A percentile compares a stretch with the other conserved stretches of the same genome.
phyloP scores from a whole-genome alignment of 129 eudicot species.

The Sambucus nigra region DNA sequence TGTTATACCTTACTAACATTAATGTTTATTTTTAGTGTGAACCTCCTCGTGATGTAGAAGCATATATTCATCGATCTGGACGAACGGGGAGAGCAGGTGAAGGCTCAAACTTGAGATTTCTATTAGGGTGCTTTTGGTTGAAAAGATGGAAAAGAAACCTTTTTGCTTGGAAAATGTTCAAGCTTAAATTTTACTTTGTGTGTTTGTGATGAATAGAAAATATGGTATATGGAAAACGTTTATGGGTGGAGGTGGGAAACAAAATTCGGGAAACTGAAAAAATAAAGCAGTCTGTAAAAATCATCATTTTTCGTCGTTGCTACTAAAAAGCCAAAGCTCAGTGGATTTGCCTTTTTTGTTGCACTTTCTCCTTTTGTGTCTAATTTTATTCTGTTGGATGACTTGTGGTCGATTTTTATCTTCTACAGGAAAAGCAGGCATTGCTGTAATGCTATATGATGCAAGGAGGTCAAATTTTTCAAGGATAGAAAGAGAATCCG shows the following conservation, averaged over 20 bases:
- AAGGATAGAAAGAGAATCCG: conserved; percentile 85
- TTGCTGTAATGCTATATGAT: conserved; percentile 88
- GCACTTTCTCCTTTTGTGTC: neutral
- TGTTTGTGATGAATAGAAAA: too few species aligned
- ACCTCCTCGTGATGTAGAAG: conserved; percentile 97
- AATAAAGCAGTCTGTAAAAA: too few species aligned
- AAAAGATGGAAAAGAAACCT: too few species aligned
- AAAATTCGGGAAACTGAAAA: too few species aligned
- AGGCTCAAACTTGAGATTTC: neutral
- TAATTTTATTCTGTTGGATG: neutral
- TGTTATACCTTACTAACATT: neutral
- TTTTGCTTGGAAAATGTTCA: too few species aligned
- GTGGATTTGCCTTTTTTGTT: neutral
- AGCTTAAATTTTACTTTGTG: too few species aligned
- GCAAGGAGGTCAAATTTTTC: conserved; percentile 62
- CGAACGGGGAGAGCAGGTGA: conserved; percentile 95
- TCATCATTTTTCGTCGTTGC: too few species aligned
- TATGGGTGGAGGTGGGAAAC: too few species aligned
- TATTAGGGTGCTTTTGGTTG: too few species aligned
- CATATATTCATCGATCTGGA: conserved; percentile 91
- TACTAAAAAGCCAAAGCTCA: neutral
- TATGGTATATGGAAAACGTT: too few species aligned
- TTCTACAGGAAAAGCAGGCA: conserved; percentile 61
- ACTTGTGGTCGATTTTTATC: neutral
- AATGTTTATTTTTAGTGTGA: conserved; percentile 48